Evolutionary conservation across 768 basidiomycete genomes (phyloP), one percentile per base, ranked within the genome.

Genomic region (Rhizopogon rudus): DNA sequence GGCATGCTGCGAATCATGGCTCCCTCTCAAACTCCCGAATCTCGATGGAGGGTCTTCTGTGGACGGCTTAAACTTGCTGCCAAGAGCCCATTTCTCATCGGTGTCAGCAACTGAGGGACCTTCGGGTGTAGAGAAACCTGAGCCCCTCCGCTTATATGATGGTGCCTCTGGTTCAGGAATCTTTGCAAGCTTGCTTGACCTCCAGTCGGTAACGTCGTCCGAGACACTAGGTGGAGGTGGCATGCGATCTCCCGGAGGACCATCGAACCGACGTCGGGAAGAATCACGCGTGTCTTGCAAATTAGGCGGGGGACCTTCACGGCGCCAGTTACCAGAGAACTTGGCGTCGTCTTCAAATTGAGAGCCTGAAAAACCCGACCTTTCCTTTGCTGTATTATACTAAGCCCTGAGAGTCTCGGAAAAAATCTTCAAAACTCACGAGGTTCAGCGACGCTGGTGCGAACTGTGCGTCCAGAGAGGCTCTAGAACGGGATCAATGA

Each of bases 391-490:
- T 94, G 62, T 39, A 37, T 25, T 52, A 52, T 48, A 45, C 63
- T 56, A 63, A 60, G 50, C 54, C 35, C 41, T 42, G 22, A 43
- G 40, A 22, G 46, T 43, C 49, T 46, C 14, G n/a, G 29, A 48
- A 43, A n/a, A 57, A 25, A 54, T 35, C 39, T n/a, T 12, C 42
- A 29, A 35, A 14, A 83, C 91, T 78, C 68, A 96, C 93, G 92
- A 62, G 95, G 88, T 67, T 98, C 97, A 8, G 97, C 97, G 45
- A 99, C 97, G 69, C 88, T 93, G 56, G 98, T 86, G 56, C 97
- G 82, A 58, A 99, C 77, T 17, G 79, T 83, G 56, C 97, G 81
- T 22, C 92, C 91, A 20, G 85, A 82, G 45, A 98, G 77, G 60
- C 68, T 77, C 85, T 93, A 58, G 40, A 6, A 46, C 33, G 12